Evolutionary conservation across 2,329 filamentous ascomycete species (phyloP), one percentile per base, ranked within the genome.

Genomic region (Rhytidhysteron rufulum): DNA sequence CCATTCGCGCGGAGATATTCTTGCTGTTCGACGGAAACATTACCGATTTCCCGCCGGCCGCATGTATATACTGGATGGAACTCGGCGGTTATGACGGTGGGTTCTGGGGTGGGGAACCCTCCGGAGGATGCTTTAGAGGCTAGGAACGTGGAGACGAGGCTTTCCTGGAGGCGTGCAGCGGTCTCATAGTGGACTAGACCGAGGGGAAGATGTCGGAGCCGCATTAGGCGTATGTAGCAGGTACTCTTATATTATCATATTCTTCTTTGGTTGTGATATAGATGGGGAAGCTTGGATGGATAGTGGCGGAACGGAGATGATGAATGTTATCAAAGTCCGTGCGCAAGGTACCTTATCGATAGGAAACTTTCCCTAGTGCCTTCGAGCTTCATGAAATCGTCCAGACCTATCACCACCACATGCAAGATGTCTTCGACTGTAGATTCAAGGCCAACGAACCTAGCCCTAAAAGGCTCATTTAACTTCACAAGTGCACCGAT

Each of bases 1-100:
- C 69, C 69, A 22, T 61, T 43, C 22, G 58, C 48, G 33, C 67
- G 54, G 24, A 73, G 53, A 49, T 63, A 60, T 20, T 42, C 58
- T 2, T 69, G 63, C 50, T 83, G 77, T 1, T 55, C 50, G 0
- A 55, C 37, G 1, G 71, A 67, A 3, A 86, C 65, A 2, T 68
- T 62, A 48, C 65, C 53, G 60, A 71, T 54, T 57, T 96, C 89
- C 22, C 93, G 85, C 5, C 91, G 85, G 40, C 93, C 93, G 49
- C 90, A 85, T 11, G 91, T 96, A 68, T 93, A 96, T 34, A 89
- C 88, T 2, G 90, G 88, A 24, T 76, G 70, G 34, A 89, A 86
- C 39, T 87, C 83, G 66, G 95, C 93, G 48, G 88, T 89, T 47
- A 97, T 74, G 49, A 97, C 74, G 22, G 79, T 81, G 19, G 88